Conservation (phyloP, 306 rosid genomes). For the Ziziphus jujuba region DNA sequence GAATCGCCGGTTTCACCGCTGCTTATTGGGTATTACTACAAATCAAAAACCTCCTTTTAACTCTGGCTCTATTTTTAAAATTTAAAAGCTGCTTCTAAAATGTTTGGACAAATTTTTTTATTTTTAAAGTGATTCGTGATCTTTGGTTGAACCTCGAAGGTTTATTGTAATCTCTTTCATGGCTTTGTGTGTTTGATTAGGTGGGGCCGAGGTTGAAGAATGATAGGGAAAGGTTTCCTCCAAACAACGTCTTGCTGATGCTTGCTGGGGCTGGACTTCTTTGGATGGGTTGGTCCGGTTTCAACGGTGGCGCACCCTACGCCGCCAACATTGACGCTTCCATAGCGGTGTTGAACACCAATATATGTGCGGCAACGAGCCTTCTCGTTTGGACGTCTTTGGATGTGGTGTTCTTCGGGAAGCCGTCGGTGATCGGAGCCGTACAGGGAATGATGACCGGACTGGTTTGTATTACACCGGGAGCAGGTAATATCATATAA, state of each 20-base stretch:
- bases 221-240: conserved; percentile 89
- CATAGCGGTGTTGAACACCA: conserved; percentile 77
- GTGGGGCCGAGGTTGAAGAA: conserved; percentile 87
- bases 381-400: conserved; percentile 81
- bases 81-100: not conserved
- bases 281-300: conserved; percentile 99
- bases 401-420: conserved; percentile 78
- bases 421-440: conserved; percentile 93
- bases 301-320: conserved; percentile 91
- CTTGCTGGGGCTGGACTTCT: conserved; percentile 77
- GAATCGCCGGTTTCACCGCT: conserved; percentile 80
- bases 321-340: conserved; percentile 71
- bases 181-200: conserved; percentile 18
- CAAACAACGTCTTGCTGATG: conserved; percentile 84
- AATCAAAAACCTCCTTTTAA: not conserved
- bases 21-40: conserved; percentile 73
- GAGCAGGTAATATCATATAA: conserved; percentile 54
- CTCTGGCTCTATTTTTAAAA: not conserved
- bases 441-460: conserved; percentile 99
- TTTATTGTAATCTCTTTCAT: too few species aligned
- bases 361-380: conserved; percentile 79
- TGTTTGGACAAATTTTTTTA: too few species aligned
- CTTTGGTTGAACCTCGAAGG: too few species aligned
- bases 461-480: conserved; percentile 89
- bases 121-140: too few species aligned